phyloP scores from a whole-genome alignment of 2,329 filamentous ascomycete genomes.

The Nemania sp. region DNA sequence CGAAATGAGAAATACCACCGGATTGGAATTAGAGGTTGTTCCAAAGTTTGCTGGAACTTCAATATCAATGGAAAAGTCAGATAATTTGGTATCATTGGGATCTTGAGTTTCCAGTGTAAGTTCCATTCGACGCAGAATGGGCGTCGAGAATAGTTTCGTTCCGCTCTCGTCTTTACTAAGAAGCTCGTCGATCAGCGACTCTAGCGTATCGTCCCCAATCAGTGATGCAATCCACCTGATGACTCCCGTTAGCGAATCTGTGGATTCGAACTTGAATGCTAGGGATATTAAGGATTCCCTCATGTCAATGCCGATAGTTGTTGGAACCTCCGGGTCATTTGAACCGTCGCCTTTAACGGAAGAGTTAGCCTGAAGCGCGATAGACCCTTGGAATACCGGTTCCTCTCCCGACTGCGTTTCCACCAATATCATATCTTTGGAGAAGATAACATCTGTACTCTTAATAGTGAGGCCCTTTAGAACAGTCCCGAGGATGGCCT shows the following conservation, averaged over 20 bases:
- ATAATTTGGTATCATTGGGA: not conserved
- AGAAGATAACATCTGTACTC: not conserved
- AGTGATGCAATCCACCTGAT: conserved; percentile 19
- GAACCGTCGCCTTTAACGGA: not conserved
- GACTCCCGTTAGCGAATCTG: conserved; percentile 12
- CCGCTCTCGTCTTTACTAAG: not conserved
- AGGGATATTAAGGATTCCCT: conserved; percentile 5
- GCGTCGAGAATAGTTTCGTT: not conserved
- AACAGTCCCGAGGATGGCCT: not conserved
- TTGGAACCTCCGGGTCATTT: not conserved
- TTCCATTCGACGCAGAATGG: not conserved
- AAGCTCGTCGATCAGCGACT: conserved; percentile 14
- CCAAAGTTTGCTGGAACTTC: conserved; percentile 16
- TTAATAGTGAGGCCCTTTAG: not conserved
- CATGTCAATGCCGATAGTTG: not conserved
- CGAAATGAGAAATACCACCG: conserved; percentile 8
- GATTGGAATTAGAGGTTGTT: not conserved
- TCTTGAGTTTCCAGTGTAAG: conserved; percentile 3
- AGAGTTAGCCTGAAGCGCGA: not conserved
- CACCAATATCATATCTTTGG: not conserved
- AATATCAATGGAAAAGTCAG: conserved; percentile 11
- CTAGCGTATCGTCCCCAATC: conserved; percentile 20
- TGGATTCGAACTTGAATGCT: not conserved
- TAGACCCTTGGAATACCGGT: not conserved
- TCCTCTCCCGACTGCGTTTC: not conserved